Base-by-base conservation (phyloP, 2,329 filamentous ascomycete genomes). In the Parastagonospora nodorum region DNA sequence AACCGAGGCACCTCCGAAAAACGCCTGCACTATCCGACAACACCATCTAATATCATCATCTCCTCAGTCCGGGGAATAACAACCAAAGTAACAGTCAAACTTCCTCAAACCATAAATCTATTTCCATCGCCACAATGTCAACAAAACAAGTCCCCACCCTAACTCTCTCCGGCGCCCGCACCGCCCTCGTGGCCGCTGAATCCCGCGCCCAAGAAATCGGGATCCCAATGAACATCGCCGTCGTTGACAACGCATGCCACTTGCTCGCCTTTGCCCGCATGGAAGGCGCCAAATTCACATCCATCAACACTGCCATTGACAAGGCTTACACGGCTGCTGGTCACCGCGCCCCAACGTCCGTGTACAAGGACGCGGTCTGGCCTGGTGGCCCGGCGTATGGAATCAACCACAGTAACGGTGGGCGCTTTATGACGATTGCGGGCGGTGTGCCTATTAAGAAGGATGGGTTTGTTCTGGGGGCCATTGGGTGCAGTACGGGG, bases 271-370 rank as follows among this genome's bases (percentile, higher is more conserved):
- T 81, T 64, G 67, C 66, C 14, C 76, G 78, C 59, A 79, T 80
- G 76, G 77, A 78, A 56, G 72, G 68, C 50, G 77, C 78, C 15
- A 80, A 80, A 55, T 59, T 79, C 11, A 80, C 78, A n/a, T 77
- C 82, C 4, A 63, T 66, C 60, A 82, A 83, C 67, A 81, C 88
- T 64, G 81, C 84, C 1, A 87, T 89, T 11, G 84, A 87, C 42
- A 82, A 84, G 55, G 81, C 82, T 12, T 84, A 82, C 63, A 84
- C 82, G 2, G 82, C 82, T 3, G 80, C 81, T 1, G 82, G 82
- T 12, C 82, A 84, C 66, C 72, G 76, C 15, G 69, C 75, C 4
- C 80, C 80, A 0, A 84, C 81, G 0, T 75, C 77, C 16, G 71
- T 74, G 2, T 84, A 84, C 66, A 80, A 80, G 49, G 81, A 82